Conservation (phyloP, 1,139 yeast species). For the Schwanniomyces etchellsii region DNA sequence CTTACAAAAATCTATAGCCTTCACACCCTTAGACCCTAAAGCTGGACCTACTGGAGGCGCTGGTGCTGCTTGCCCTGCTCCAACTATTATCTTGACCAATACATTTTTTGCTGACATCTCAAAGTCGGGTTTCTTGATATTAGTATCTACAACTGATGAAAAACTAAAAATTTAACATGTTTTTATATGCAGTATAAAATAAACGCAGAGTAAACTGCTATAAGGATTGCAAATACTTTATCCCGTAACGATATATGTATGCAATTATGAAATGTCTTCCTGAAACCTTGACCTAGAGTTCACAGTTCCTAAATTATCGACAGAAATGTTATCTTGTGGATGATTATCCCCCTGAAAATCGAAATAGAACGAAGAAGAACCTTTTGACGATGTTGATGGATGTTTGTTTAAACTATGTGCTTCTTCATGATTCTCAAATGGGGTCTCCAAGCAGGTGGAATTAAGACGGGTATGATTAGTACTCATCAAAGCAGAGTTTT, state of each 20-base stretch:
- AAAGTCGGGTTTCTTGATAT: no score
- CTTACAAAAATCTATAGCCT: conserved; percentile 97
- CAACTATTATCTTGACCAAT: conserved; percentile 83
- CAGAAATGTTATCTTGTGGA: not conserved
- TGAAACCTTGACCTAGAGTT: not conserved
- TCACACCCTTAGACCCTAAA: conserved; percentile 95
- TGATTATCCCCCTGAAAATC: not conserved
- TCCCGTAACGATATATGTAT: not conserved
- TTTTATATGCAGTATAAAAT: not conserved
- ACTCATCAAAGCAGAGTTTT: not conserved
- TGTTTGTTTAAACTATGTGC: not conserved
- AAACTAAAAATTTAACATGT: not conserved
- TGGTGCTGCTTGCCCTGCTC: conserved; percentile 99
- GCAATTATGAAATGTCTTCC: not conserved
- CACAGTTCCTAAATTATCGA: not conserved
- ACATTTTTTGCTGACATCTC: conserved; percentile 38
- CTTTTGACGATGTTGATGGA: not conserved
- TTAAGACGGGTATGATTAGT: not conserved
- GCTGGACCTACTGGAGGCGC: conserved; percentile 99
- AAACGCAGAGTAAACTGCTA: not conserved
- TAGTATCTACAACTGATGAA: not conserved
- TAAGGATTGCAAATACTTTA: no score
- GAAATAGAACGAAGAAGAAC: not conserved
- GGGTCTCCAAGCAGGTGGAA: not conserved
- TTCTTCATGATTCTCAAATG: not conserved